Evolutionary conservation across 2,329 filamentous ascomycete genomes (phyloP).

Genomic region (Colletotrichum agaves): DNA sequence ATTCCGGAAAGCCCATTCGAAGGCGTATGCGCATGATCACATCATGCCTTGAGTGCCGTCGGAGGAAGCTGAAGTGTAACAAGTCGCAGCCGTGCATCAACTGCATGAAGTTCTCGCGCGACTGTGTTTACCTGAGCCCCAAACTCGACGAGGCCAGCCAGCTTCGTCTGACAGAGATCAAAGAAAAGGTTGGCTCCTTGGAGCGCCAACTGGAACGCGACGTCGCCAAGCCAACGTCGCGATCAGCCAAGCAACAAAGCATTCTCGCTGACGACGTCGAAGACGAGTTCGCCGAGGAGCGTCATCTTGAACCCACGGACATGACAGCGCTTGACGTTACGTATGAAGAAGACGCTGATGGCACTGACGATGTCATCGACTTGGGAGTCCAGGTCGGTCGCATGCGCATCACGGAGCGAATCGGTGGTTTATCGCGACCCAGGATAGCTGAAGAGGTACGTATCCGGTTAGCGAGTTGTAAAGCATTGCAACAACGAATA

Average conservation of each 20-base stretch:
- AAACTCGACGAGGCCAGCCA: slow-evolving; percentile 76
- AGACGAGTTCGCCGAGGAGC: slow-evolving; percentile 69
- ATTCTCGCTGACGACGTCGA: slow-evolving; percentile 62
- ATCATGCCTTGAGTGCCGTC: slow-evolving; percentile 76
- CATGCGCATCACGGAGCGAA: slow-evolving; percentile 78
- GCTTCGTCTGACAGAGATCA: slow-evolving; percentile 78
- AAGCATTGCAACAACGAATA: background rate
- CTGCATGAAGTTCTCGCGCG: slow-evolving; percentile 64
- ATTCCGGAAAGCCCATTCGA: slow-evolving; percentile 57
- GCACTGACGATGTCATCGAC: slow-evolving; percentile 72
- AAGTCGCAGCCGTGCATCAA: slow-evolving; percentile 78
- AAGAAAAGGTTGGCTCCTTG: slow-evolving; percentile 79
- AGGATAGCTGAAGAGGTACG: slow-evolving; percentile 76
- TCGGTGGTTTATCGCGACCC: slow-evolving; percentile 78
- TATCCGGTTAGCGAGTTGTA: background rate
- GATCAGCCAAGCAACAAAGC: slow-evolving; percentile 47
- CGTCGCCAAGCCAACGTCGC: slow-evolving; percentile 61
- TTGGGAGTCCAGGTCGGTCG: slow-evolving; percentile 77
- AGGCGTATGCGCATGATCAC: slow-evolving; percentile 74
- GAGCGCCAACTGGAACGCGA: slow-evolving; percentile 77
- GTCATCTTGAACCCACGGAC: slow-evolving; percentile 69
- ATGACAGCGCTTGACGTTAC: slow-evolving; percentile 73
- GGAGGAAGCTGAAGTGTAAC: slow-evolving; percentile 83
- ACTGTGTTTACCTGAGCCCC: slow-evolving; percentile 72
- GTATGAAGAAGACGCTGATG: slow-evolving; percentile 72